A percentile compares a stretch with the other conserved stretches of the same genome.
phyloP scores from a whole-genome alignment of 116 monocot species.

The Papilionanthe hybrid region DNA sequence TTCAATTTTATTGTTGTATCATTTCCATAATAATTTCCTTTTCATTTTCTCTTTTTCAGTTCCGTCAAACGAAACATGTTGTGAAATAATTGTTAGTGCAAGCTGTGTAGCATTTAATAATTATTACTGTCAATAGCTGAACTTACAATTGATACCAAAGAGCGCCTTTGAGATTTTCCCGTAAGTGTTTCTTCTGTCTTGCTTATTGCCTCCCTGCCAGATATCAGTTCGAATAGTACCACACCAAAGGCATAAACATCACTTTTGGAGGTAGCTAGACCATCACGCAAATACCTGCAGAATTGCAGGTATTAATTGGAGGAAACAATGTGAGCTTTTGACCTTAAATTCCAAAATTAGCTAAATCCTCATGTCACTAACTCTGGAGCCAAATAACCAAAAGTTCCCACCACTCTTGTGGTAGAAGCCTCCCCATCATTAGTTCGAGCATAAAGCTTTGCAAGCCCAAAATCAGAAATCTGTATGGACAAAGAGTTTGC shows the following conservation, averaged over 20 bases:
- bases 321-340: neutral
- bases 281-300: slow-evolving; percentile 83
- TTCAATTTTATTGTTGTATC: no score
- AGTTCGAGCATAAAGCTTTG: slow-evolving; percentile 69
- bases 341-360: neutral
- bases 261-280: slow-evolving; percentile 89
- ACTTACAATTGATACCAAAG: slow-evolving; percentile 92
- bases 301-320: slow-evolving; percentile 1
- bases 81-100: neutral
- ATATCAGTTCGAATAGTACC: slow-evolving; percentile 90
- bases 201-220: slow-evolving; percentile 87
- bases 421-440: slow-evolving; percentile 76
- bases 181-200: slow-evolving; percentile 45
- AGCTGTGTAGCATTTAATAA: neutral
- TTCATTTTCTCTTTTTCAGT: no score
- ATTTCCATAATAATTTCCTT: no score
- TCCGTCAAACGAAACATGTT: no score
- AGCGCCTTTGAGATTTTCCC: slow-evolving; percentile 71
- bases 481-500: slow-evolving; percentile 13
- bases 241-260: slow-evolving; percentile 99
- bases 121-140: neutral
- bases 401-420: slow-evolving; percentile 95
- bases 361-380: slow-evolving; percentile 36
- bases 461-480: slow-evolving; percentile 98
- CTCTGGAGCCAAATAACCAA: slow-evolving; percentile 99